phyloP scores from a whole-genome alignment of 2,329 filamentous ascomycete species.

The Rhynchosporium secalis region DNA sequence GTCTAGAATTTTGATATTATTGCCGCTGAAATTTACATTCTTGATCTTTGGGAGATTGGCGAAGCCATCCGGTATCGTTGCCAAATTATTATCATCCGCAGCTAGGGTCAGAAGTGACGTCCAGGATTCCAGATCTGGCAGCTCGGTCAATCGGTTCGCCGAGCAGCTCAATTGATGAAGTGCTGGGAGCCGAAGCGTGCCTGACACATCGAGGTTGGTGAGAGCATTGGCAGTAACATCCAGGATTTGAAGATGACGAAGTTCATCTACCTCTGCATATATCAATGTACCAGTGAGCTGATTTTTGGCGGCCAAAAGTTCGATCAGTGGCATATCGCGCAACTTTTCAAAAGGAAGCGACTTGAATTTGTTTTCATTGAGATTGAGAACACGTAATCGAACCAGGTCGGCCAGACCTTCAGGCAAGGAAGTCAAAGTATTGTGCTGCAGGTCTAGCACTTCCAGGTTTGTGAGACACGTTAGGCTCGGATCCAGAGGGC shows the following conservation, averaged over 20 bases:
- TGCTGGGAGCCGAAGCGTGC: constrained; percentile 55
- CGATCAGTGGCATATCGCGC: constrained; percentile 66
- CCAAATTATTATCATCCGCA: constrained; percentile 80
- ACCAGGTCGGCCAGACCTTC: constrained; percentile 64
- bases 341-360: constrained; percentile 70
- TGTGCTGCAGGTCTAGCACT: constrained; percentile 77
- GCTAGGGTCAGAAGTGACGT: constrained; percentile 69
- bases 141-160: constrained; percentile 70
- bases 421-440: constrained; percentile 73
- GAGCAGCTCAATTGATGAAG: constrained; percentile 75
- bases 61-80: constrained; percentile 75
- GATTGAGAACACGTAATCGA: constrained; percentile 72
- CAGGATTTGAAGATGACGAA: constrained; percentile 69
- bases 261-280: constrained; percentile 54
- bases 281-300: constrained; percentile 73
- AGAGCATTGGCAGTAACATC: constrained; percentile 79
- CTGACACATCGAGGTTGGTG: constrained; percentile 38
- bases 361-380: constrained; percentile 76
- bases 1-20: constrained; percentile 76
- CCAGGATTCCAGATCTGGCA: constrained; percentile 79
- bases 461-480: constrained; percentile 69
- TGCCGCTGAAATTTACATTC: constrained; percentile 80
- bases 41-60: constrained; percentile 65
- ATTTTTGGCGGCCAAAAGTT: constrained; percentile 77
- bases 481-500: constrained; percentile 64